Conservation (phyloP, 805 yeast species). For the Ogataea angusta region DNA sequence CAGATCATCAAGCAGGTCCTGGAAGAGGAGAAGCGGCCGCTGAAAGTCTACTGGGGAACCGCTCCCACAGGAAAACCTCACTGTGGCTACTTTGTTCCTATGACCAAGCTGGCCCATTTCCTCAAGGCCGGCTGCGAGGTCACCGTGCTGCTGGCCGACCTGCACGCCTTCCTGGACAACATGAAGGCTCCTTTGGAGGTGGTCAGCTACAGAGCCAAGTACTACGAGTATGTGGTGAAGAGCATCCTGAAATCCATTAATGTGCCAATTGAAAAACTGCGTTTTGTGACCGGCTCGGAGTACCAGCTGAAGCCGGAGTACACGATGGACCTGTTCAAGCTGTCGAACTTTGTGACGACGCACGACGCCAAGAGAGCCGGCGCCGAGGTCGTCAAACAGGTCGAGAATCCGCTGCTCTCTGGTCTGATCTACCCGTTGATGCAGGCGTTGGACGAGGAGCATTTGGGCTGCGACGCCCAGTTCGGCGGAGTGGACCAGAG, state of each 20-base stretch:
- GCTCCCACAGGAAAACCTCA: slow-evolving; percentile 99
- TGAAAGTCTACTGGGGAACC: slow-evolving; percentile 96
- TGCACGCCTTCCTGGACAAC: slow-evolving; percentile 95
- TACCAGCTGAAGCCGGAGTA: slow-evolving; percentile 78
- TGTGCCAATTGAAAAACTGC: slow-evolving; percentile 87
- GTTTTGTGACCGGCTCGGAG: slow-evolving; percentile 83
- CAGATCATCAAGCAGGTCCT: slow-evolving; percentile 83
- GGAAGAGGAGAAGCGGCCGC: slow-evolving; percentile 75
- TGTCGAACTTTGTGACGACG: slow-evolving; percentile 82
- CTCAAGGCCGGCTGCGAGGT: slow-evolving; percentile 96
- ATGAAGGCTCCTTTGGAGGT: slow-evolving; percentile 98
- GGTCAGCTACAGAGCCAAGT: slow-evolving; percentile 82
- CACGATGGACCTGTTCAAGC: slow-evolving; percentile 84
- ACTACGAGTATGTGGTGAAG: slow-evolving; percentile 81
- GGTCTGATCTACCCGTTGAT: slow-evolving; percentile 96
- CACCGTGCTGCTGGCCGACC: slow-evolving; percentile 85
- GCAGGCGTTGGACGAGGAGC: slow-evolving; percentile 97
- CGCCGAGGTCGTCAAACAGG: slow-evolving; percentile 98
- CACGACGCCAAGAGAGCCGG: slow-evolving; percentile 99
- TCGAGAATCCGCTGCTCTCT: slow-evolving; percentile 84
- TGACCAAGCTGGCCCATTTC: slow-evolving; percentile 94
- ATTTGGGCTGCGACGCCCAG: slow-evolving; percentile 84
- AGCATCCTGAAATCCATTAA: slow-evolving; percentile 80
- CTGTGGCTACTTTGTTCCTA: slow-evolving; percentile 97
- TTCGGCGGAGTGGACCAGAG: slow-evolving; percentile 99